Conservation (phyloP, 371 early-diverging fungal genomes). For the Mucor indicus region DNA sequence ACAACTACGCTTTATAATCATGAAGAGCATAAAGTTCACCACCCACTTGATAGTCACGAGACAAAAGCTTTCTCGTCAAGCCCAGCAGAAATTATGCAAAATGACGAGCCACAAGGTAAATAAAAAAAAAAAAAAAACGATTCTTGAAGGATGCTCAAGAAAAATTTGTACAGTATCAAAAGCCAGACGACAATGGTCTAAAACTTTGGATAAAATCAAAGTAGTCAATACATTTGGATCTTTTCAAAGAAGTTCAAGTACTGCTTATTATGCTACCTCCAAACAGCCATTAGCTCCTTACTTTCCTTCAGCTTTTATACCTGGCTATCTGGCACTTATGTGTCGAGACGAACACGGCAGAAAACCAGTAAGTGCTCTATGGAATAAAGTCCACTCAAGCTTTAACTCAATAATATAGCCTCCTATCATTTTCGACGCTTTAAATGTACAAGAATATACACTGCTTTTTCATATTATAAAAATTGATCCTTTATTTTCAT, state of each 20-base stretch:
- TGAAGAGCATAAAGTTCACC: too few relatives aligned
- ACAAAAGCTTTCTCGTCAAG: too few relatives aligned
- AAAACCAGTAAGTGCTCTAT: constrained; percentile 21
- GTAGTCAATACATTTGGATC: constrained; percentile 15
- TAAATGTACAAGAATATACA: constrained; percentile 16
- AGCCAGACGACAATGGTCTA: constrained; percentile 25
- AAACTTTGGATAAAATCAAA: constrained; percentile 20
- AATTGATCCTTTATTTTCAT: neutral
- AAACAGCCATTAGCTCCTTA: constrained; percentile 27
- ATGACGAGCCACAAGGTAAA: neutral
- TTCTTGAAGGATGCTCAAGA: too few relatives aligned
- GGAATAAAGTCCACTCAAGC: neutral
- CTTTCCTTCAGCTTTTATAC: constrained; percentile 26
- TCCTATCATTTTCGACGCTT: constrained; percentile 35
- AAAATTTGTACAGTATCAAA: constrained; percentile 1
- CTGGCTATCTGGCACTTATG: constrained; percentile 21
- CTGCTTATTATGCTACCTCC: constrained; percentile 10
- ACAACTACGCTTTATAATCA: too few relatives aligned
- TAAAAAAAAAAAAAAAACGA: too few relatives aligned
- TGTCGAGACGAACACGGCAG: constrained; percentile 34
- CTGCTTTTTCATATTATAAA: neutral
- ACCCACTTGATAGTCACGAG: too few relatives aligned
- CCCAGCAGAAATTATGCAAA: neutral
- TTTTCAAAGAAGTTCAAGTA: constrained; percentile 7
- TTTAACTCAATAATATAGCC: constrained; percentile 16